phyloP scores from a whole-genome alignment of 345 rosid species.

The Syzygium aqueum region DNA sequence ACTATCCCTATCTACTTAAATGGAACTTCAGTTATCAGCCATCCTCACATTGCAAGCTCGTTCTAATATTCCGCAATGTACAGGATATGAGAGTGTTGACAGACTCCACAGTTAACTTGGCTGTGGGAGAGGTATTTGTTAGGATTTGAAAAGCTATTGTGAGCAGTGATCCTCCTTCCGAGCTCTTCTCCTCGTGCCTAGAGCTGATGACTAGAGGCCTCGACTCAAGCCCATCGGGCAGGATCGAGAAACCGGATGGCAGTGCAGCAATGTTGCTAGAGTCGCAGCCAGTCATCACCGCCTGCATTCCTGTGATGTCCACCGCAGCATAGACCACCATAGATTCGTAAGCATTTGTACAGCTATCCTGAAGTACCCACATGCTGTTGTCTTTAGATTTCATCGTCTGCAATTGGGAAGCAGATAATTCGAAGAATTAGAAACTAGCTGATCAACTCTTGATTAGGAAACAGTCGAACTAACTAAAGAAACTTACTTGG shows the following conservation, averaged over 20 bases:
- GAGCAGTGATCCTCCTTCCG: slow-evolving; percentile 82
- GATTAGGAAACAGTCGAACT: neutral
- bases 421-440: neutral
- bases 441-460: neutral
- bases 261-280: slow-evolving; percentile 71
- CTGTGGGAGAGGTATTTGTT: slow-evolving; percentile 55
- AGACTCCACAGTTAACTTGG: slow-evolving; percentile 62
- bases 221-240: slow-evolving; percentile 81
- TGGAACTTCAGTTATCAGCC: neutral
- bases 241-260: slow-evolving; percentile 93
- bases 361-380: slow-evolving; percentile 86
- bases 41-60: slow-evolving; percentile 81
- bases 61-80: slow-evolving; percentile 67
- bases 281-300: slow-evolving; percentile 85
- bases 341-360: slow-evolving; percentile 82
- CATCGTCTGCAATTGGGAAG: slow-evolving; percentile 39
- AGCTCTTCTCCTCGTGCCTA: slow-evolving; percentile 63
- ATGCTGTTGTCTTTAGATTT: slow-evolving; percentile 58
- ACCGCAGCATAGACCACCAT: slow-evolving; percentile 77
- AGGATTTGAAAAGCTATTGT: slow-evolving; percentile 77
- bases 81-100: slow-evolving; percentile 67
- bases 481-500: slow-evolving; percentile 29
- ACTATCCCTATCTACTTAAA: slow-evolving; percentile 10
- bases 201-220: slow-evolving; percentile 84
- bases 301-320: slow-evolving; percentile 67